Percentiles rank a stretch among this genome's conserved stretches.
Conservation (phyloP, 352 stramenopile genomes). For the Pythium periplocum region DNA sequence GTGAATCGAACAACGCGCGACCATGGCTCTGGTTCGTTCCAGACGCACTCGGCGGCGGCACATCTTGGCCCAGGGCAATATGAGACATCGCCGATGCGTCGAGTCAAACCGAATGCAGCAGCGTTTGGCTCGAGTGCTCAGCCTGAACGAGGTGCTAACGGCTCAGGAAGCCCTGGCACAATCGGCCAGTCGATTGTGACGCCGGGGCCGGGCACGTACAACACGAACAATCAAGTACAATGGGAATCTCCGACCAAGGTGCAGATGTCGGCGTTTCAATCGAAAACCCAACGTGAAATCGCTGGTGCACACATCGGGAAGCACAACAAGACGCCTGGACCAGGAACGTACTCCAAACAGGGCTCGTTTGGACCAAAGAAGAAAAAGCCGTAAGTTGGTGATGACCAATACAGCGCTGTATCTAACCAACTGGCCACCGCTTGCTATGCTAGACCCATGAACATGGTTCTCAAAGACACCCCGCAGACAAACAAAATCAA, state of each 20-base stretch:
- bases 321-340: slow-evolving; percentile 39
- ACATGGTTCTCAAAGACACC: slow-evolving; percentile 21
- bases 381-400: slow-evolving; percentile 16
- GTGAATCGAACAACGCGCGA: slow-evolving; percentile 63
- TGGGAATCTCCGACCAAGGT: slow-evolving; percentile 59
- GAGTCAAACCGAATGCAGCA: slow-evolving; percentile 46
- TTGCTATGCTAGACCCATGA: slow-evolving; percentile 1
- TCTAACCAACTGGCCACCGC: no score
- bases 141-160: slow-evolving; percentile 34
- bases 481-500: slow-evolving; percentile 43
- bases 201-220: slow-evolving; percentile 51
- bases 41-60: slow-evolving; percentile 11
- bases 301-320: slow-evolving; percentile 20
- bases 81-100: slow-evolving; percentile 32
- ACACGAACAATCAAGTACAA: slow-evolving; percentile 26
- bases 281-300: slow-evolving; percentile 44
- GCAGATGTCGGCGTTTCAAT: slow-evolving; percentile 43
- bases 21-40: slow-evolving; percentile 33
- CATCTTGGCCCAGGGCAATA: slow-evolving; percentile 59
- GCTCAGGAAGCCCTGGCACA: slow-evolving; percentile 11
- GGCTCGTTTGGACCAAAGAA: slow-evolving; percentile 44
- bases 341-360: slow-evolving; percentile 47
- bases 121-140: slow-evolving; percentile 54
- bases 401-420: neutral
- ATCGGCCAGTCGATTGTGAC: slow-evolving; percentile 40